Conservation (phyloP, 768 basidiomycete species). For the Serendipita indica region DNA sequence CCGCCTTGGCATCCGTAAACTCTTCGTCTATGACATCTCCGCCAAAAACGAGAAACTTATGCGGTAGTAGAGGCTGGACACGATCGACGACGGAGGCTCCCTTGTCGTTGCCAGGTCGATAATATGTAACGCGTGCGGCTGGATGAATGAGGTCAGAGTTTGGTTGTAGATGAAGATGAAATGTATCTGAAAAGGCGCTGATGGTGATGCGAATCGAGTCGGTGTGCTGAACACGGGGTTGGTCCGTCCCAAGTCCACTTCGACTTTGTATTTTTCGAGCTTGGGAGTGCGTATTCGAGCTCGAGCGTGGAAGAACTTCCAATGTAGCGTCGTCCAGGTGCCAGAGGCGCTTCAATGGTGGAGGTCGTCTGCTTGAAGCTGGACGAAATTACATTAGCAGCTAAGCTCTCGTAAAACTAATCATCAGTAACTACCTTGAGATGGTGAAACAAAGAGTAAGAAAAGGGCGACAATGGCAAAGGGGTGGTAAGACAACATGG, state of each 20-base stretch:
- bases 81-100: slow-evolving; percentile 37
- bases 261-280: slow-evolving; percentile 16
- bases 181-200: slow-evolving; percentile 48
- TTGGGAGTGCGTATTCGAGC: slow-evolving; percentile 20
- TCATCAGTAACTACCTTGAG: not conserved
- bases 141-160: slow-evolving; percentile 69
- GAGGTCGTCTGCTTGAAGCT: slow-evolving; percentile 36
- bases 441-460: not conserved
- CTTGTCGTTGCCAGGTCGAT: slow-evolving; percentile 30
- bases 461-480: not conserved
- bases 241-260: no score
- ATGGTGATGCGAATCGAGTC: slow-evolving; percentile 60
- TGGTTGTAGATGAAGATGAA: slow-evolving; percentile 60
- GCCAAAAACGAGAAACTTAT: slow-evolving; percentile 51
- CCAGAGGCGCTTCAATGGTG: slow-evolving; percentile 35
- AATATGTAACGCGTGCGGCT: slow-evolving; percentile 56
- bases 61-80: slow-evolving; percentile 46
- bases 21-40: slow-evolving; percentile 59
- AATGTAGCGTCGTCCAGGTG: slow-evolving; percentile 38
- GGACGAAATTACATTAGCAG: slow-evolving; percentile 5
- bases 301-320: slow-evolving; percentile 40
- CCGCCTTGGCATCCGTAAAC: slow-evolving; percentile 38
- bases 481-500: not conserved
- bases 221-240: slow-evolving; percentile 41
- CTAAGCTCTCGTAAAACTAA: not conserved